These are phyloP conservation scores for Aegle marmelos DNA, from an alignment of 345 rosid species.

Conservation along the genomic window DNA sequence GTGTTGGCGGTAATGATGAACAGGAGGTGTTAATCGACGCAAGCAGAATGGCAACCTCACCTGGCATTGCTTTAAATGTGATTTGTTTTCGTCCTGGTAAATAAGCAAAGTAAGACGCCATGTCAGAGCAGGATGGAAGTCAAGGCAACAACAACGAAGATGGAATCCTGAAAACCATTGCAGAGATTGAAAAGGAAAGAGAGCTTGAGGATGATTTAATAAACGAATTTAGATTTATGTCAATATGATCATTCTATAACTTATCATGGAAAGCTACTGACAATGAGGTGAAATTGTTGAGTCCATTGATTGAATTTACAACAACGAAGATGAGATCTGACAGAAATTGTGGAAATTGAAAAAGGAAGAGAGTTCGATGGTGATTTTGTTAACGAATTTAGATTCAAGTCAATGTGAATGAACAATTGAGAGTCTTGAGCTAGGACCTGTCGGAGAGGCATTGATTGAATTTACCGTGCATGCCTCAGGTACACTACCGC, in stretches of 20 bases:
- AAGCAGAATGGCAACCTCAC: slow-evolving; percentile 15
- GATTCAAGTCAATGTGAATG: slow-evolving; percentile 30
- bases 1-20: slow-evolving; percentile 24
- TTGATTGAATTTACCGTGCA: slow-evolving; percentile 12
- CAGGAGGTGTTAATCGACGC: slow-evolving; percentile 30
- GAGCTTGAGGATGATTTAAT: no score
- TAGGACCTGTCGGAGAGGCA: slow-evolving; percentile 34
- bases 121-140: not conserved
- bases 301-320: no score
- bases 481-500: slow-evolving; percentile 30
- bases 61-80: slow-evolving; percentile 3
- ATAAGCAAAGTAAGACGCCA: not conserved
- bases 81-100: slow-evolving; percentile 13
- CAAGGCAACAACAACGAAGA: not conserved
- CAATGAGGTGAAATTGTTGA: no score
- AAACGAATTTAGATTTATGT: no score
- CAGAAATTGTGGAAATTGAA: not conserved
- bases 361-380: not conserved
- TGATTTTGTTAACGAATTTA: slow-evolving; percentile 33
- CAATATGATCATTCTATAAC: no score
- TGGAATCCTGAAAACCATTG: not conserved
- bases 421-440: slow-evolving; percentile 24
- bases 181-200: no score
- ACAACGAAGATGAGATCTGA: no score
- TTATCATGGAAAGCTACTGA: no score